phyloP scores from a whole-genome alignment of 1,139 yeast species.

The Saccharomyces hybrid region DNA sequence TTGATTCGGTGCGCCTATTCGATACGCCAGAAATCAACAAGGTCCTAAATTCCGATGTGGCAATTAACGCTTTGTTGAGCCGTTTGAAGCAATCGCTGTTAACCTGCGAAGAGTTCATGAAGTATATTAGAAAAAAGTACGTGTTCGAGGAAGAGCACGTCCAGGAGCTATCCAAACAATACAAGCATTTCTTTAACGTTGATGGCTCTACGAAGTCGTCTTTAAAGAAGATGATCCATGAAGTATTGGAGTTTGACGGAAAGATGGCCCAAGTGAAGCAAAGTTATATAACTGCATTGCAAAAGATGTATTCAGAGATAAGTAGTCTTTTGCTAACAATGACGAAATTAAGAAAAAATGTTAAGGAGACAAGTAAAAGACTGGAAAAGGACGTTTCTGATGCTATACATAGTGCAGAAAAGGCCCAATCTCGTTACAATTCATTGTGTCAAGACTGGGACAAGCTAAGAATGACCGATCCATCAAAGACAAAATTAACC shows the following conservation, averaged over 20 bases:
- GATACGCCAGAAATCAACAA: constrained; percentile 43
- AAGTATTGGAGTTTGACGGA: constrained; percentile 71
- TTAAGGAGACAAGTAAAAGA: constrained; percentile 74
- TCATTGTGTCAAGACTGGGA: constrained; percentile 83
- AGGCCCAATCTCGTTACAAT: constrained; percentile 76
- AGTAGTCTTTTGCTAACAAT: constrained; percentile 64
- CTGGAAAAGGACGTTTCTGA: constrained; percentile 80
- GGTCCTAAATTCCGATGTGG: constrained; percentile 50
- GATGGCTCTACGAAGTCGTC: constrained; percentile 47
- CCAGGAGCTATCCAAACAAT: constrained; percentile 57
- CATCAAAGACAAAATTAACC: constrained; percentile 71
- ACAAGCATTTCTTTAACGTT: constrained; percentile 39
- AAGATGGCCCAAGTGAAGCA: constrained; percentile 62
- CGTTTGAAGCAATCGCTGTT: constrained; percentile 72
- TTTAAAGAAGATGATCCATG: constrained; percentile 57
- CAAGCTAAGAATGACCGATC: constrained; percentile 71
- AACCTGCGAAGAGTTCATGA: constrained; percentile 79
- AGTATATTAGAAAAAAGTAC: constrained; percentile 72
- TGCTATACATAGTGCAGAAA: constrained; percentile 75
- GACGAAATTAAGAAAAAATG: constrained; percentile 59
- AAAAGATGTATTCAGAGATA: constrained; percentile 80
- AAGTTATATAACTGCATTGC: constrained; percentile 71
- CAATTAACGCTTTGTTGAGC: constrained; percentile 58
- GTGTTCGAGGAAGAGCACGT: constrained; percentile 73
- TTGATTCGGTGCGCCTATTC: constrained; percentile 33